A percentile compares a stretch with the other conserved stretches of the same genome.
Evolutionary conservation across 139 green algal species (phyloP).

Genomic region (Chlamydomonas asymmetrica): DNA sequence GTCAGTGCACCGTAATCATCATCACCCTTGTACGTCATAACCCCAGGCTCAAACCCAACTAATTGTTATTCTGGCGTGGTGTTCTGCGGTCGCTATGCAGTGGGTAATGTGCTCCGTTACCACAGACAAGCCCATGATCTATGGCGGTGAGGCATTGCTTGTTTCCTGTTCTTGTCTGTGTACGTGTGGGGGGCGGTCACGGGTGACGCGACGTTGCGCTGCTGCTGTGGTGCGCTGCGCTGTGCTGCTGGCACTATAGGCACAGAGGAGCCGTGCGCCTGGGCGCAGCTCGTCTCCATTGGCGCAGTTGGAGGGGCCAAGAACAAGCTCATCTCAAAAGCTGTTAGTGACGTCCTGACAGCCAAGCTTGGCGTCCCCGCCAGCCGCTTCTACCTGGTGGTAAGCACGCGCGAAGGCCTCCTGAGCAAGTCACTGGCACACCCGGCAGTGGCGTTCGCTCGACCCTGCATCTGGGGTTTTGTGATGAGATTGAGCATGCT

Average conservation of each 20-base stretch:
- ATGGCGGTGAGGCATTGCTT: too few species aligned
- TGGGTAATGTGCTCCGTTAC: conserved; percentile 55
- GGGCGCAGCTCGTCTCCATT: conserved; percentile 58
- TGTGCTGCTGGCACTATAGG: too few species aligned
- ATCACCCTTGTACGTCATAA: not conserved
- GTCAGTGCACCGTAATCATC: not conserved
- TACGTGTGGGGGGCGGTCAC: too few species aligned
- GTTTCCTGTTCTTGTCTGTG: too few species aligned
- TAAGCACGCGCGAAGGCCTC: not conserved
- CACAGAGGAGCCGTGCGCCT: conserved; percentile 59
- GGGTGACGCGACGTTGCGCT: conserved; percentile 40
- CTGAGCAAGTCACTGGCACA: too few species aligned
- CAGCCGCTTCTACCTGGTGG: conserved; percentile 56
- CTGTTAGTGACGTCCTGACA: conserved; percentile 50
- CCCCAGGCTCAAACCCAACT: not conserved
- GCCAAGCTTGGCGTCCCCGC: conserved; percentile 45
- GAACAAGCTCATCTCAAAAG: conserved; percentile 46
- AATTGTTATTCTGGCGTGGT: not conserved
- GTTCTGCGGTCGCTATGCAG: conserved; percentile 3
- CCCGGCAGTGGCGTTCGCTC: not conserved
- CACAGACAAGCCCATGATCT: conserved; percentile 48
- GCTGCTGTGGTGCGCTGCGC: too few species aligned
- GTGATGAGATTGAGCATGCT: too few species aligned
- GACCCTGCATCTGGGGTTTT: not conserved
- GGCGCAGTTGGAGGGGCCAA: conserved; percentile 64